Evolutionary conservation across 2,329 filamentous ascomycete genomes (phyloP), one percentile per base, ranked within the genome.

Genomic region (Chalara sp.): DNA sequence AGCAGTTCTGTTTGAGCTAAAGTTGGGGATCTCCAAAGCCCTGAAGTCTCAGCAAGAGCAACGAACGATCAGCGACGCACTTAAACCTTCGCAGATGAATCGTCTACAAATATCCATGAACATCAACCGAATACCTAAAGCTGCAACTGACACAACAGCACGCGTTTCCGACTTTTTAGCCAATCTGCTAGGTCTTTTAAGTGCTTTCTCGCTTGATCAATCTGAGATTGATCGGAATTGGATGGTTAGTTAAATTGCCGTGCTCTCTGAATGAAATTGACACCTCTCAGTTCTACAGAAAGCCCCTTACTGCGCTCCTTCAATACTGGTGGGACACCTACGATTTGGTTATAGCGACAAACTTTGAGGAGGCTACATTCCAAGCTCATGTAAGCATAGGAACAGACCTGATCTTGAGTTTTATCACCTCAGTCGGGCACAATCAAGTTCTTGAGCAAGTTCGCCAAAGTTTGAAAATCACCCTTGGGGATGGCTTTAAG

Each of bases 401-500:
- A 21, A 51, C 52, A 2, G 56, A 65, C 46, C 33, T 63, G 2
- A 29, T 62, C 5, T 32, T 42, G 28, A 21, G 40, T 12, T 8
- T 48, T 12, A 5, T 44, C 28, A 29, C 48, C 44, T 31, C 43
- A 4, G 33, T 30, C 6, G 43, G 40, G 11, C n/a, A 48, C 21
- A 31, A 47, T 46, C 35, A 40, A 6, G 42, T 59, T n/a, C 30
- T 45, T 59, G 29, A 44, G 42, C 4, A 21, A 21, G 7, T 55
- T 64, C 11, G 58, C 72, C 1, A 61, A 67, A 71, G 67, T 5
- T 61, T 84, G 2, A 68, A 76, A 42, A 70, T 70, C 39, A 75
- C 76, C 46, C 92, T 95, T 62, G 76, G 79, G 29, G 76, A 80
- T 12, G 83, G 81, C 2, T 91, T 90, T 70, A 81, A 82, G 50